Evolutionary conservation across 2,329 filamentous ascomycete species (phyloP), one percentile per base, ranked within the genome.

Genomic region (Alternaria consortialis): DNA sequence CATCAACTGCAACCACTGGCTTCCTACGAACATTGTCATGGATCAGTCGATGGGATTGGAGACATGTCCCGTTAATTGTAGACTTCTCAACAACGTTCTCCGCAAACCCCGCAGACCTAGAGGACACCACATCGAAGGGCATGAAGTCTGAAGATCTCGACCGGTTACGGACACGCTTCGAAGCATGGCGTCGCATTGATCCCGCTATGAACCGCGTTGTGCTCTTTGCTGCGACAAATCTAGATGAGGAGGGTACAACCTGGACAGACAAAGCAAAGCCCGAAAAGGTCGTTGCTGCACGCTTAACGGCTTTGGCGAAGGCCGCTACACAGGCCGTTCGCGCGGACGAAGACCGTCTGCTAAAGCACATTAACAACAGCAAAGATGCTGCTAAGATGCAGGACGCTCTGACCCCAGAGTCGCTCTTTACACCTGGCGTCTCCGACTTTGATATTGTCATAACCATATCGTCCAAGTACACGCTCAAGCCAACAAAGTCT

Each of bases 21-120:
- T 94, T 99, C 74, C 80, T 97, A 29, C 88, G 94, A 23, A 91
- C 92, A 1, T 82, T 99, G 1, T 82, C 90, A 32, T 91, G 94
- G 77, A 83, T 99, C 13, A 88, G 93, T 1, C 86, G 88, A 42
- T 99, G 95, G 93, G 93, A 98, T 76, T 99, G 95, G 95, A 88
- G 91, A 29, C 84, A 89, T 7, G 90, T 93, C 54, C 91, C 95
- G 1, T 83, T 98, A 32, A 84, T 97, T 34, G 84, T 97, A 27
- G 93, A 97, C 76, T 85, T 92, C 27, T 86, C 88, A 25, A 67
- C 69, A 15, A 65, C 63, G 2, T 70, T 70, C 40, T 62, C 70
- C 7, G 63, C 56, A 29, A 69, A 66, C 37, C 62, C 66, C 1
- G 62, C 66, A 5, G 69, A 72, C 11, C 39, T 70, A 5, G 68